phyloP scores from a whole-genome alignment of 164 flowering plant species.

The Cinnamomum micranthum region DNA sequence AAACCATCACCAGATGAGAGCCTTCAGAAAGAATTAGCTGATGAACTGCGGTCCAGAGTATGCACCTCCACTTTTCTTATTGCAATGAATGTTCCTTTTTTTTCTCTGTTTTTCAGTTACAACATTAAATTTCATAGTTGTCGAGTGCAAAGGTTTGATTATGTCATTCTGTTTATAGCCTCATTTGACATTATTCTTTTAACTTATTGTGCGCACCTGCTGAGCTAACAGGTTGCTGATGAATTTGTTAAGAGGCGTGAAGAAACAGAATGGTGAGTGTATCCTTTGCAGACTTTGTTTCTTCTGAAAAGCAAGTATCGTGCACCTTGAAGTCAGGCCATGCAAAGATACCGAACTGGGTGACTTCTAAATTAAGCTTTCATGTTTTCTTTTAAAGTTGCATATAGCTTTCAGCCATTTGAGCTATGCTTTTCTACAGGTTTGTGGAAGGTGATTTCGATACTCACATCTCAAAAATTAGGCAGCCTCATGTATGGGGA shows the following conservation, averaged over 20 bases:
- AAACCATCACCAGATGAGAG: conserved; percentile 66
- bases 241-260: conserved; percentile 81
- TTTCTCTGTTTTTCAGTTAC: neutral
- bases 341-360: neutral
- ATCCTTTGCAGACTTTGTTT: neutral
- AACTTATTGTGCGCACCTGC: neutral
- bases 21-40: conserved; percentile 74
- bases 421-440: conserved; percentile 36
- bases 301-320: neutral
- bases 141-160: neutral
- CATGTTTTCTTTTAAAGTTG: no score
- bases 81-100: neutral
- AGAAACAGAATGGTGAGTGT: conserved; percentile 91
- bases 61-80: conserved; percentile 8
- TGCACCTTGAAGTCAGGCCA: neutral
- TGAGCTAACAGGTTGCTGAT: conserved; percentile 74
- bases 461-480: conserved; percentile 66
- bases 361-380: neutral
- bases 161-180: neutral
- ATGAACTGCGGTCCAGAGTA: conserved; percentile 76
- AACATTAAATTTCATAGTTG: neutral
- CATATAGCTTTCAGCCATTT: neutral
- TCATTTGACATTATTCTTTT: neutral
- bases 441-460: conserved; percentile 97
- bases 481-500: conserved; percentile 96